Conservation (phyloP, 148 eudicot genomes). For the Chenopodium suecicum region DNA sequence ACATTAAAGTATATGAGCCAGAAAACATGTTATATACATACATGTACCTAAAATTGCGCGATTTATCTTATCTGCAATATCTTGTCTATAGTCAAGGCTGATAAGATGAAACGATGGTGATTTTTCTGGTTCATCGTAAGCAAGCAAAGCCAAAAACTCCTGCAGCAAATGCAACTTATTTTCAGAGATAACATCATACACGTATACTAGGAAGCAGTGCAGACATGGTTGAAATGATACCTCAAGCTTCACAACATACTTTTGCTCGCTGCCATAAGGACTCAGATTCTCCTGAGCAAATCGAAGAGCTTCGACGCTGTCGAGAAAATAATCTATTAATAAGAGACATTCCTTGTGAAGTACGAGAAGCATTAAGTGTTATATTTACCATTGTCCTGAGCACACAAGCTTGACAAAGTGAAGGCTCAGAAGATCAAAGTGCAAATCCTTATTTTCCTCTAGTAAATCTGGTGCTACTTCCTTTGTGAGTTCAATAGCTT, state of each 20-base stretch:
- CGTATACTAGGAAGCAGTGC: not conserved
- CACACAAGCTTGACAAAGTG: conserved; percentile 81
- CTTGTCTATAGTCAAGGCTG: conserved; percentile 61
- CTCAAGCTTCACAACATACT: conserved; percentile 67
- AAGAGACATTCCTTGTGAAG: not conserved
- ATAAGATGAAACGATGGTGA: conserved; percentile 88
- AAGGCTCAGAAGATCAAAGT: conserved; percentile 80
- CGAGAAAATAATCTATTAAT: conserved; percentile 34
- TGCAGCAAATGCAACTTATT: conserved; percentile 29
- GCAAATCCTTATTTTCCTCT: conserved; percentile 68
- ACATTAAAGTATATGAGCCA: not conserved
- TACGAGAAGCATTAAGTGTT: conserved; percentile 1
- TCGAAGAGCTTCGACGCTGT: conserved; percentile 86
- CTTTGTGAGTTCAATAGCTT: conserved; percentile 82
- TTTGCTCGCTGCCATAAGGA: conserved; percentile 67
- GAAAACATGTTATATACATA: not conserved
- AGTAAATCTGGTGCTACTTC: conserved; percentile 72
- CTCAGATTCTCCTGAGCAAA: conserved; percentile 74
- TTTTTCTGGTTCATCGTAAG: conserved; percentile 90
- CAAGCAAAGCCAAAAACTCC: conserved; percentile 87
- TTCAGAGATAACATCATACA: not conserved
- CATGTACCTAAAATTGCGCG: conserved; percentile 74
- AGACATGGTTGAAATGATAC: conserved; percentile 36
- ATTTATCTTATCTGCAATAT: conserved; percentile 72
- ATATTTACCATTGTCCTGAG: conserved; percentile 64